Evolutionary conservation across 2,329 filamentous ascomycete genomes (phyloP).

Genomic region (Claviceps sp.): DNA sequence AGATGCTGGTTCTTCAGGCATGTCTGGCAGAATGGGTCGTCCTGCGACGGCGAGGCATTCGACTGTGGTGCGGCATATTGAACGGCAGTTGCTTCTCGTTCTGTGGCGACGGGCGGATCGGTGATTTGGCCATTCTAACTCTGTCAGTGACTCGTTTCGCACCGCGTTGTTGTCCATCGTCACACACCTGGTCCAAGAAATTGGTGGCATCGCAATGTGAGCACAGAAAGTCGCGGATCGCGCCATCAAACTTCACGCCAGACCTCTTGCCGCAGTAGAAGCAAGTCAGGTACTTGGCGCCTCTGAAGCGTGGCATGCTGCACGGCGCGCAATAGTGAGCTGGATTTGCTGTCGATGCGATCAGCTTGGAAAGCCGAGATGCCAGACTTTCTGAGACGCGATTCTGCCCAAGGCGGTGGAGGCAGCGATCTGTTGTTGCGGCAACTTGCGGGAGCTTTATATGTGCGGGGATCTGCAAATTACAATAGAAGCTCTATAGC

Average conservation of each 20-base stretch:
- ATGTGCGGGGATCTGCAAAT: too few relatives aligned
- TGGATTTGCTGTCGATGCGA: background rate
- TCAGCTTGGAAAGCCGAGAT: background rate
- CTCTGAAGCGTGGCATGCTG: conserved; percentile 30
- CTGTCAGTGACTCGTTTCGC: conserved; percentile 3
- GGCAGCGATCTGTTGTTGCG: background rate
- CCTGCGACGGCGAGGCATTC: conserved; percentile 11
- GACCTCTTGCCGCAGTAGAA: conserved; percentile 74
- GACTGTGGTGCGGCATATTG: conserved; percentile 33
- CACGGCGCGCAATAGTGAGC: background rate
- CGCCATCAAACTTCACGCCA: conserved; percentile 41
- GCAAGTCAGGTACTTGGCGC: conserved; percentile 44
- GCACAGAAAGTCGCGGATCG: conserved; percentile 57
- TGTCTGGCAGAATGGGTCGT: conserved; percentile 51
- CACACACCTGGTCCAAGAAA: conserved; percentile 65
- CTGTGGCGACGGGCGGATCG: conserved; percentile 59
- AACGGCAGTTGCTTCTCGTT: conserved; percentile 26
- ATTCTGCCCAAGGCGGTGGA: conserved; percentile 3
- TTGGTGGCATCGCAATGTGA: conserved; percentile 74
- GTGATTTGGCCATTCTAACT: conserved; percentile 72
- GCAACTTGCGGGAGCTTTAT: too few relatives aligned
- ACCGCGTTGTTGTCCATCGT: too few relatives aligned
- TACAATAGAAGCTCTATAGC: too few relatives aligned
- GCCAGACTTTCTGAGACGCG: background rate
- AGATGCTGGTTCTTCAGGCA: conserved; percentile 86